Percentiles rank a stretch among this genome's conserved stretches.
Conservation (phyloP, 2,329 filamentous ascomycete genomes). For the Fusarium annulatum region DNA sequence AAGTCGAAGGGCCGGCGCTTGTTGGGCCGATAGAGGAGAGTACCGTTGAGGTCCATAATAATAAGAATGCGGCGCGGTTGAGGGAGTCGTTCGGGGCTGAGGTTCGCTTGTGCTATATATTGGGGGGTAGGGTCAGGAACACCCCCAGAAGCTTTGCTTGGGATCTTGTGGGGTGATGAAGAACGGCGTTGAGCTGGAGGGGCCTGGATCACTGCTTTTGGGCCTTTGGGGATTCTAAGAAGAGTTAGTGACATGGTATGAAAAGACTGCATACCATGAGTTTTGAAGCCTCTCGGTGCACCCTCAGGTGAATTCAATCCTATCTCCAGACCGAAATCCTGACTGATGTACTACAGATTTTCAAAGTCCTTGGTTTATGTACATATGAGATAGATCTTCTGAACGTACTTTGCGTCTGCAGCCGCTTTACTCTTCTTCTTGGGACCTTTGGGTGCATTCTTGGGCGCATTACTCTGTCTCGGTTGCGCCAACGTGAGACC, state of each 20-base stretch:
- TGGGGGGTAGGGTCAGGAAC: constrained; percentile 68
- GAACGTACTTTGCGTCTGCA: not conserved
- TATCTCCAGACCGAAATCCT: too few species aligned
- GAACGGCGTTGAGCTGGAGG: not conserved
- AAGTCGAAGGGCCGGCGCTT: constrained; percentile 62
- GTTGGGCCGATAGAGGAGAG: constrained; percentile 78
- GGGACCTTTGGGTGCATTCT: constrained; percentile 3
- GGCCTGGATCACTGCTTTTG: constrained; percentile 1
- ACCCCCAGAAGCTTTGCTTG: constrained; percentile 61
- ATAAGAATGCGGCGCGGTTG: constrained; percentile 76
- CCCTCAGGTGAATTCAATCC: not conserved
- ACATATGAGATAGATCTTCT: not conserved
- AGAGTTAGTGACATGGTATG: not conserved
- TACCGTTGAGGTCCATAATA: constrained; percentile 93
- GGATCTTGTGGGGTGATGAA: constrained; percentile 26
- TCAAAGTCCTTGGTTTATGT: not conserved
- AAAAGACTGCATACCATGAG: not conserved
- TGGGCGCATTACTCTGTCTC: not conserved
- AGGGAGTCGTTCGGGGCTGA: constrained; percentile 54
- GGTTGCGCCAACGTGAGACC: constrained; percentile 31
- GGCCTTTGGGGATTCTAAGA: constrained; percentile 11
- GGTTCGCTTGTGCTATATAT: constrained; percentile 69
- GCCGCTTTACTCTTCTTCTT: not conserved
- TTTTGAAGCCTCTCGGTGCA: not conserved
- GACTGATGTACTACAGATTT: too few species aligned